A percentile compares a stretch with the other conserved stretches of the same genome.
Evolutionary conservation across 2,329 filamentous ascomycete genomes (phyloP).

Genomic region (Penicillium sp.): DNA sequence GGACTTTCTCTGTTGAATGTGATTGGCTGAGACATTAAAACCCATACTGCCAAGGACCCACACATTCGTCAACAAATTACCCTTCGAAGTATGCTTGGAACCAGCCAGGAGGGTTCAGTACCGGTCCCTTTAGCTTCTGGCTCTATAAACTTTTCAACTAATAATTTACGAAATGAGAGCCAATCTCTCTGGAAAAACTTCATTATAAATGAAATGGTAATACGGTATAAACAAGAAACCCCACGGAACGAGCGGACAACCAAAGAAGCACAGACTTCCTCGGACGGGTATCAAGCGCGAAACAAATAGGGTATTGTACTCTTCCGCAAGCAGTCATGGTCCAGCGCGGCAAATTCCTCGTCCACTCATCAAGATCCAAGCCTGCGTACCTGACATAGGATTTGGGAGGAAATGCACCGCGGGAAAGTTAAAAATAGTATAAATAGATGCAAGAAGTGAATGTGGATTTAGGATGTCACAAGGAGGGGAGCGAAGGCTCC

Average conservation of each 20-base stretch:
- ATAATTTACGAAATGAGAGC: background rate
- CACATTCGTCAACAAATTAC: no score
- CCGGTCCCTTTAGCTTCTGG: no score
- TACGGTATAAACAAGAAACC: background rate
- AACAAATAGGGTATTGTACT: background rate
- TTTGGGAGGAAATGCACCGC: background rate
- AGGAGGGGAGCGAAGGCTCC: constrained; percentile 50
- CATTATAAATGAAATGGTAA: background rate
- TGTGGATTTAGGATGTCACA: constrained; percentile 8
- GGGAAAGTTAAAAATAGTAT: constrained; percentile 3
- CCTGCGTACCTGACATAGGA: background rate
- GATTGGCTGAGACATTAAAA: no score
- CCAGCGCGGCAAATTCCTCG: background rate
- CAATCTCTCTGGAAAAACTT: background rate
- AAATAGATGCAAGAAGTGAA: constrained; percentile 23
- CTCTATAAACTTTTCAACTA: no score
- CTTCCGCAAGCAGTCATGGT: background rate
- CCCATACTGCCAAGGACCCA: no score
- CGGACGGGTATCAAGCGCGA: background rate
- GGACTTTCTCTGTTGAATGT: no score
- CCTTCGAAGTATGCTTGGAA: no score
- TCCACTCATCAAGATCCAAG: background rate
- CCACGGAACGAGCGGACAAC: background rate
- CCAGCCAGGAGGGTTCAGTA: no score
- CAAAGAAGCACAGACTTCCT: background rate